These are phyloP conservation scores for Vigna nakashimae DNA, from an alignment of 306 rosid species.

Conservation along the genomic window DNA sequence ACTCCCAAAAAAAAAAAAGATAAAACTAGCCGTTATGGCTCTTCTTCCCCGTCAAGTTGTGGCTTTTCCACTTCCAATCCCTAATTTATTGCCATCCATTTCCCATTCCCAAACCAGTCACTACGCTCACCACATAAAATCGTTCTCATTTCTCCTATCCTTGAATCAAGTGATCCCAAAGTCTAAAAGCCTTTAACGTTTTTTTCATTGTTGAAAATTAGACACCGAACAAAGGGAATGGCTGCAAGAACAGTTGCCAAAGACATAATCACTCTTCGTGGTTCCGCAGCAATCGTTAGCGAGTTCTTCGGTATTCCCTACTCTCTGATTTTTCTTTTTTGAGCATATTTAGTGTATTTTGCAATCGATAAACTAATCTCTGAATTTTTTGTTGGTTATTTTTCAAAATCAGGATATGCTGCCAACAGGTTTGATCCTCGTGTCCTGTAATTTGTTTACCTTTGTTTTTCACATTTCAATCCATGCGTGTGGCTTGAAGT, in stretches of 20 bases:
- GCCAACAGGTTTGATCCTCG: constrained; percentile 79
- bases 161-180: background rate
- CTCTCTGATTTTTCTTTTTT: background rate
- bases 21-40: constrained; percentile 50
- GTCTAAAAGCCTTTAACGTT: background rate
- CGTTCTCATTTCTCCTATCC: background rate
- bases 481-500: background rate
- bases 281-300: constrained; percentile 96
- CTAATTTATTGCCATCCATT: constrained; percentile 35
- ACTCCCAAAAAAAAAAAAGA: background rate
- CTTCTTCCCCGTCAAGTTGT: constrained; percentile 27
- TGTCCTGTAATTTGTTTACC: background rate
- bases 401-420: constrained; percentile 76
- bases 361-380: background rate
- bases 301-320: constrained; percentile 82
- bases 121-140: background rate
- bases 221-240: constrained; percentile 43
- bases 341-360: constrained; percentile 15
- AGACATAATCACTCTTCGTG: constrained; percentile 96
- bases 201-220: background rate
- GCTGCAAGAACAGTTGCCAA: constrained; percentile 78
- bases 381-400: constrained; percentile 14
- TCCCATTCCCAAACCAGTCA: constrained; percentile 16
- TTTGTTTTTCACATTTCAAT: background rate
- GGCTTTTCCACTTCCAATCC: constrained; percentile 29